Evolutionary conservation across 2,329 filamentous ascomycete genomes (phyloP).

Genomic region (Bimuria novae-zelandiae): DNA sequence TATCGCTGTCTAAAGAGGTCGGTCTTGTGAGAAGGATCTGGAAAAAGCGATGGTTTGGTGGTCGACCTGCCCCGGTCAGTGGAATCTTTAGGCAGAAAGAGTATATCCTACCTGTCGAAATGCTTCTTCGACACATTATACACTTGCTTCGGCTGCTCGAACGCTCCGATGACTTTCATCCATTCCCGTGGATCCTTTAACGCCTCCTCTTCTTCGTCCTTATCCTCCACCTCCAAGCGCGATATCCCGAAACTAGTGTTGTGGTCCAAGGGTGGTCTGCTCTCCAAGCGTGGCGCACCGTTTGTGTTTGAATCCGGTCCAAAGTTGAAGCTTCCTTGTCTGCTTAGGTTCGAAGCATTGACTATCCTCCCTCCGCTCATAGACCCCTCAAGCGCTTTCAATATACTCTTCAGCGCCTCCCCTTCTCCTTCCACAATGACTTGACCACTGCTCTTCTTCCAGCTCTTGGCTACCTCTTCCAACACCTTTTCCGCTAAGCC

Average conservation of each 20-base stretch:
- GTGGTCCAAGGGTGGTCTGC: constrained; percentile 56
- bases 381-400: constrained; percentile 81
- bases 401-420: constrained; percentile 74
- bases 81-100: not conserved
- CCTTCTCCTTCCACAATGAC: constrained; percentile 85
- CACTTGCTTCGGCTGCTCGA: constrained; percentile 77
- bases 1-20: constrained; percentile 86
- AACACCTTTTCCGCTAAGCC: constrained; percentile 89
- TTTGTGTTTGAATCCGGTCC: constrained; percentile 47
- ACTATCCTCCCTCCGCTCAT: constrained; percentile 83
- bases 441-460: constrained; percentile 87
- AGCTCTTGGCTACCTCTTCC: constrained; percentile 86
- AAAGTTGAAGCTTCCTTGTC: constrained; percentile 69
- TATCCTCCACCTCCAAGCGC: constrained; percentile 56
- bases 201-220: constrained; percentile 63
- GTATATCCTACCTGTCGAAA: constrained; percentile 70
- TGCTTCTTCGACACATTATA: constrained; percentile 86
- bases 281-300: not conserved
- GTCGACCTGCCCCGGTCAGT: constrained; percentile 42
- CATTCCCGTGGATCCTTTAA: constrained; percentile 75
- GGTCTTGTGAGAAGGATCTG: constrained; percentile 80
- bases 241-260: constrained; percentile 67
- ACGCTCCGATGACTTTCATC: constrained; percentile 82
- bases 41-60: constrained; percentile 58
- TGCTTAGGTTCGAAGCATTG: constrained; percentile 58